phyloP scores from a whole-genome alignment of 768 basidiomycete genomes.

The Phylloporus sp. region DNA sequence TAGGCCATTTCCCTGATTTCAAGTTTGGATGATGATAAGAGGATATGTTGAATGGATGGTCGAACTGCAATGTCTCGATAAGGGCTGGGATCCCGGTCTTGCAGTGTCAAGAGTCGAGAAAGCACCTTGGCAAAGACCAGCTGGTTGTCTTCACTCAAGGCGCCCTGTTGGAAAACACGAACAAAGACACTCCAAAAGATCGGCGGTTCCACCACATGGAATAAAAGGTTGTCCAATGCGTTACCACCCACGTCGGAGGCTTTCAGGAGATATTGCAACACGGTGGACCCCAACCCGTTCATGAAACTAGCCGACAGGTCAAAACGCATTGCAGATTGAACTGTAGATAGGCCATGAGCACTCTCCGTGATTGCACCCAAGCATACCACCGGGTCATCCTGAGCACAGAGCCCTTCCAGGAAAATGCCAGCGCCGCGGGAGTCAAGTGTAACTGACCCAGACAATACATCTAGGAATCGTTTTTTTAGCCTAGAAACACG shows the following conservation, averaged over 20 bases:
- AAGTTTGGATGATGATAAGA: slow-evolving; percentile 20
- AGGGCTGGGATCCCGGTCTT: slow-evolving; percentile 28
- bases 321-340: slow-evolving; percentile 39
- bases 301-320: slow-evolving; percentile 38
- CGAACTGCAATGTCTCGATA: slow-evolving; percentile 39
- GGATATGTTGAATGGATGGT: slow-evolving; percentile 20
- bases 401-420: slow-evolving; percentile 44
- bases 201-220: slow-evolving; percentile 45
- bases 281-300: slow-evolving; percentile 36
- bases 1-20: slow-evolving; percentile 33
- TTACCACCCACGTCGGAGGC: slow-evolving; percentile 41
- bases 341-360: slow-evolving; percentile 33
- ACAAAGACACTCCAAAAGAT: slow-evolving; percentile 45
- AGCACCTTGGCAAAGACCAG: slow-evolving; percentile 45
- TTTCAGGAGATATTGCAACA: slow-evolving; percentile 39
- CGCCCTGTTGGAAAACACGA: slow-evolving; percentile 29
- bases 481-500: slow-evolving; percentile 28
- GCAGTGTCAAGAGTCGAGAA: slow-evolving; percentile 41
- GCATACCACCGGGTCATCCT: slow-evolving; percentile 37
- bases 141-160: slow-evolving; percentile 35
- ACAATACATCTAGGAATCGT: slow-evolving; percentile 31
- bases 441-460: slow-evolving; percentile 27
- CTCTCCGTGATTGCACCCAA: slow-evolving; percentile 36
- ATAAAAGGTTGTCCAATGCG: slow-evolving; percentile 38
- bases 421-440: slow-evolving; percentile 30